These are phyloP conservation scores for Volvariella surrecta DNA, from an alignment of 1,284 basidiomycete genomes.

Conservation along the genomic window DNA sequence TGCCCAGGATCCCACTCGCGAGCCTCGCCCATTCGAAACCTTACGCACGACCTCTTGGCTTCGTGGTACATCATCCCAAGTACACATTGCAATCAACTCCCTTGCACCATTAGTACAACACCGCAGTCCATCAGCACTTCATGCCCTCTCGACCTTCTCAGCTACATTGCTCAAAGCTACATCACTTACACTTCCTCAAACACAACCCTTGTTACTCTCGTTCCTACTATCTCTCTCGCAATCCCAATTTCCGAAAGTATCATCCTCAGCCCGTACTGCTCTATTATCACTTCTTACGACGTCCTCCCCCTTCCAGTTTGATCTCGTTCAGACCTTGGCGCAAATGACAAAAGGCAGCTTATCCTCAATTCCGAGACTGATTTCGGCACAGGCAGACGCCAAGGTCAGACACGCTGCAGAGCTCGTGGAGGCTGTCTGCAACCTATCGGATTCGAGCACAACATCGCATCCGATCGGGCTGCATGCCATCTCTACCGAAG, in stretches of 20 bases:
- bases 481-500: slow-evolving; percentile 34
- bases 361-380: slow-evolving; percentile 64
- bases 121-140: slow-evolving; percentile 54
- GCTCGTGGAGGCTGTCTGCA: slow-evolving; percentile 65
- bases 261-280: slow-evolving; percentile 34
- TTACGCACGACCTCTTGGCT: slow-evolving; percentile 50
- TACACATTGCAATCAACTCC: slow-evolving; percentile 59
- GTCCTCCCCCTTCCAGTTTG: slow-evolving; percentile 30
- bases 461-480: background rate
- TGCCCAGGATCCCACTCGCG: slow-evolving; percentile 5
- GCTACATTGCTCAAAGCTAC: slow-evolving; percentile 44
- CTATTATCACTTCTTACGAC: slow-evolving; percentile 41
- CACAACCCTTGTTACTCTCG: slow-evolving; percentile 57
- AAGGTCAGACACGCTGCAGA: slow-evolving; percentile 61
- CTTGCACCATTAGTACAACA: slow-evolving; percentile 55
- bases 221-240: slow-evolving; percentile 57
- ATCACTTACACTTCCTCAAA: slow-evolving; percentile 52
- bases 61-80: slow-evolving; percentile 54
- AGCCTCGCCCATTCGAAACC: slow-evolving; percentile 32
- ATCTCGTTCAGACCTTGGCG: slow-evolving; percentile 44
- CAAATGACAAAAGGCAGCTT: slow-evolving; percentile 57
- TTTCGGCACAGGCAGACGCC: slow-evolving; percentile 60
- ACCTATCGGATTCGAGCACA: slow-evolving; percentile 26
- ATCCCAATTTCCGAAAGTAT: slow-evolving; percentile 47
- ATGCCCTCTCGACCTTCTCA: slow-evolving; percentile 49